phyloP scores from a whole-genome alignment of 1,139 yeast species.

The Candida labiduridarum region DNA sequence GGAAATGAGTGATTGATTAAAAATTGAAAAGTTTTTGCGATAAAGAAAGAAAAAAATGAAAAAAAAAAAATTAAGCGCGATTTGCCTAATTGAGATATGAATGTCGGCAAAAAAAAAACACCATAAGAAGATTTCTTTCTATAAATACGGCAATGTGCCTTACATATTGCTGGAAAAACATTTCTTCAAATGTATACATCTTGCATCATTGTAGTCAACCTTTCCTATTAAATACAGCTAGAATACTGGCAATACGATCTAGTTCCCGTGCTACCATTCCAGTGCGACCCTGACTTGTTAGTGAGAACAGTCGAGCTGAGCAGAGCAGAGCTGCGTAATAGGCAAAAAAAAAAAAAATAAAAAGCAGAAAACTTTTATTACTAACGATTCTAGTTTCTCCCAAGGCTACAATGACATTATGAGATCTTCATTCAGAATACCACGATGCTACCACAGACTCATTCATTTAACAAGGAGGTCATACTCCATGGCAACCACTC shows the following conservation, averaged over 20 bases:
- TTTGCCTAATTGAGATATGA: conserved; percentile 1
- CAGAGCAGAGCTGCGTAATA: too few relatives aligned
- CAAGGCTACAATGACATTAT: neutral
- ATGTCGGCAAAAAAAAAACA: neutral
- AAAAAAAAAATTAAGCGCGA: conserved; percentile 8
- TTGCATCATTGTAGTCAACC: too few relatives aligned
- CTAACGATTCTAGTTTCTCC: too few relatives aligned
- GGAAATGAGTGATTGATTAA: neutral
- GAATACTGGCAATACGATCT: too few relatives aligned
- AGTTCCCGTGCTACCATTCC: too few relatives aligned
- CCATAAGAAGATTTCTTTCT: neutral
- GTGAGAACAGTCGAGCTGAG: too few relatives aligned
- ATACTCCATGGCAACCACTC: neutral
- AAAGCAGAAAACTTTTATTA: neutral
- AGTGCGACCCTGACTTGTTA: too few relatives aligned
- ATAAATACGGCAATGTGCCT: neutral
- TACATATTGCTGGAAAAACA: neutral
- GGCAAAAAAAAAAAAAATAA: neutral
- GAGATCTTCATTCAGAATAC: neutral
- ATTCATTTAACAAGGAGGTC: neutral
- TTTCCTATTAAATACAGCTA: too few relatives aligned
- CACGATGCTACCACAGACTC: neutral
- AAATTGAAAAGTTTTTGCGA: neutral
- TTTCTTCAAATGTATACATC: too few relatives aligned
- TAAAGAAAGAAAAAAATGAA: neutral